Conservation (phyloP, 257 asterid species). For the Solanum sejunctum region DNA sequence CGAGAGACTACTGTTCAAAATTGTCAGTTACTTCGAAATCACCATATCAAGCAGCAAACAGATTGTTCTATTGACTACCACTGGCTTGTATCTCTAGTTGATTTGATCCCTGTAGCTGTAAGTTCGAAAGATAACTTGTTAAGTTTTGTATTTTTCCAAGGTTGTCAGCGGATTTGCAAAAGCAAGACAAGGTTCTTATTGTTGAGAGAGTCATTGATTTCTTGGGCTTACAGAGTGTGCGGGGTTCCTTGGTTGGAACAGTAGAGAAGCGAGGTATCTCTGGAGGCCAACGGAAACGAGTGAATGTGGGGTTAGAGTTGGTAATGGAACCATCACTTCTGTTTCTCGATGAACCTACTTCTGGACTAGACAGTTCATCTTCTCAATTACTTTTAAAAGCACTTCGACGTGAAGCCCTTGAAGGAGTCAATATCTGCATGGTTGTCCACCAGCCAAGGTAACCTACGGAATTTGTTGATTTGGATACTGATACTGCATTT, state of each 20-base stretch:
- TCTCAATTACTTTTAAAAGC: constrained; percentile 89
- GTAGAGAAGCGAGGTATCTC: constrained; percentile 91
- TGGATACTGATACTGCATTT: background rate
- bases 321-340: constrained; percentile 96
- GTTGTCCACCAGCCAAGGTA: constrained; percentile 99
- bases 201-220: constrained; percentile 83
- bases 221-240: constrained; percentile 69
- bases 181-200: constrained; percentile 74
- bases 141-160: constrained; percentile 30
- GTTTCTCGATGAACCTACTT: constrained; percentile 88
- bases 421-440: constrained; percentile 93
- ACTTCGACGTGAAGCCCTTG: constrained; percentile 85
- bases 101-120: background rate
- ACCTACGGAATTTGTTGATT: background rate
- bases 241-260: constrained; percentile 80
- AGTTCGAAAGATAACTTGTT: constrained; percentile 6
- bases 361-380: constrained; percentile 93
- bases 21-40: background rate
- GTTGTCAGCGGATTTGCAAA: constrained; percentile 61
- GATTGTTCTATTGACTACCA: background rate
- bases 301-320: constrained; percentile 86
- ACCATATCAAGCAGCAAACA: background rate
- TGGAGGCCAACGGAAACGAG: constrained; percentile 95
- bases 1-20: background rate
- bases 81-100: background rate